These are phyloP conservation scores for Suhomyces bribrorum DNA, from an alignment of 1,139 yeast genomes.

Conservation along the genomic window DNA sequence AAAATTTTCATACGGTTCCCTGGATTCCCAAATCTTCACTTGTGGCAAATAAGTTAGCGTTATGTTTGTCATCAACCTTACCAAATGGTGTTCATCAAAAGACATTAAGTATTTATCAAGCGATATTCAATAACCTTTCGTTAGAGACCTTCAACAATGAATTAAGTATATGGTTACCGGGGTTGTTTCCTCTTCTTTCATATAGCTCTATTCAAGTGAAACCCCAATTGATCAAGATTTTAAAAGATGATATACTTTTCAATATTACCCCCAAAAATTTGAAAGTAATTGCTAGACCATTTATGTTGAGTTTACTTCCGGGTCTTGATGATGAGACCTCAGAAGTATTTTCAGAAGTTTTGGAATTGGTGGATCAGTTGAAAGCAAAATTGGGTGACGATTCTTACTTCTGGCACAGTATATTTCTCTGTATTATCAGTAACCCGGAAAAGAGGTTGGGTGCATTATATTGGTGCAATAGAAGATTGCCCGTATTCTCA, in stretches of 20 bases:
- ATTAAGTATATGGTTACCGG: slow-evolving; percentile 81
- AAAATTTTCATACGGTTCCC: slow-evolving; percentile 39
- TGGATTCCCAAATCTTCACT: slow-evolving; percentile 42
- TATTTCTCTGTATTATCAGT: slow-evolving; percentile 73
- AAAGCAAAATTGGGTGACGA: slow-evolving; percentile 64
- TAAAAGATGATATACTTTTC: slow-evolving; percentile 52
- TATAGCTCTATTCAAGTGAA: slow-evolving; percentile 88
- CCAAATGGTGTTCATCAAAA: slow-evolving; percentile 97
- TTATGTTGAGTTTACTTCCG: slow-evolving; percentile 73
- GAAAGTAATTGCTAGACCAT: slow-evolving; percentile 61
- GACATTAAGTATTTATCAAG: slow-evolving; percentile 73
- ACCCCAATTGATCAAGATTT: slow-evolving; percentile 66
- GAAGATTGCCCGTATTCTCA: slow-evolving; percentile 58
- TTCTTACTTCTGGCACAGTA: slow-evolving; percentile 80
- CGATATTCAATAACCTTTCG: slow-evolving; percentile 65
- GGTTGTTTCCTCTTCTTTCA: slow-evolving; percentile 79
- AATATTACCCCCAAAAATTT: slow-evolving; percentile 52
- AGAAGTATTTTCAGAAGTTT: slow-evolving; percentile 67
- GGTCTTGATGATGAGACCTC: slow-evolving; percentile 92
- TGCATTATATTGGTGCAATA: slow-evolving; percentile 74
- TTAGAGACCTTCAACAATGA: slow-evolving; percentile 50
- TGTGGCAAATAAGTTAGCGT: slow-evolving; percentile 52
- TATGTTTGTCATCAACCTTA: slow-evolving; percentile 72
- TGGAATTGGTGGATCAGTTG: slow-evolving; percentile 61
- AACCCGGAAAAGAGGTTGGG: slow-evolving; percentile 82